These are phyloP conservation scores for Fusarium multiceps DNA, from an alignment of 2,329 filamentous ascomycete species.

Conservation along the genomic window DNA sequence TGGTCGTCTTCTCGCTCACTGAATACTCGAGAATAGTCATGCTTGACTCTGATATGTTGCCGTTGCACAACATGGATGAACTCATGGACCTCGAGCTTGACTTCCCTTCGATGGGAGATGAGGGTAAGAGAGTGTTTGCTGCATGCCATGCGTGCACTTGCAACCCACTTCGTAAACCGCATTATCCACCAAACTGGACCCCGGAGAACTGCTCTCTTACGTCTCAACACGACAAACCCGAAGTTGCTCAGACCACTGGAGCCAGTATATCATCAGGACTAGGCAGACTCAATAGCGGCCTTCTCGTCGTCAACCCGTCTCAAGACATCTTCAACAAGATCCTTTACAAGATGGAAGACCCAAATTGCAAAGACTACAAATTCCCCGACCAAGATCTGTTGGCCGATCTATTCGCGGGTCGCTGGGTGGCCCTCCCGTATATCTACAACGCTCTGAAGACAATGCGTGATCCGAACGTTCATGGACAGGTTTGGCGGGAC, in stretches of 20 bases:
- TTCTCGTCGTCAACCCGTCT: slow-evolving; percentile 21
- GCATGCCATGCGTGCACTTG: slow-evolving; percentile 28
- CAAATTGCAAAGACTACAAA: neutral
- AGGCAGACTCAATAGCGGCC: slow-evolving; percentile 21
- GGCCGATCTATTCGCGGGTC: neutral
- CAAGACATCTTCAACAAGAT: neutral
- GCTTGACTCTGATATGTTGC: slow-evolving; percentile 19
- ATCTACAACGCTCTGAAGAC: slow-evolving; percentile 27
- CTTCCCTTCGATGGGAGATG: rapidly evolving
- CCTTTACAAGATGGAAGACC: neutral
- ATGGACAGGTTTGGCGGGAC: slow-evolving; percentile 10
- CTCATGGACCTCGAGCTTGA: slow-evolving; percentile 19
- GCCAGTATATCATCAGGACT: neutral
- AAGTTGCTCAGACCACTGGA: neutral
- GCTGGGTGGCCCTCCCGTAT: slow-evolving; percentile 16
- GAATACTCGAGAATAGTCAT: slow-evolving; percentile 16
- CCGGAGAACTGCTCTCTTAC: slow-evolving; percentile 23
- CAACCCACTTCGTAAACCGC: slow-evolving; percentile 5
- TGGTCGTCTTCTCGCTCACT: slow-evolving; percentile 4
- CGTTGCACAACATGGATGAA: slow-evolving; percentile 21
- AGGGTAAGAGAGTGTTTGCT: slow-evolving; percentile 17
- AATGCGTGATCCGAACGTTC: neutral
- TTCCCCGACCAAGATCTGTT: slow-evolving; percentile 26
- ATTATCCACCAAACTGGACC: slow-evolving; percentile 17
- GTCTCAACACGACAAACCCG: slow-evolving; percentile 3